A percentile compares a stretch with the other conserved stretches of the same genome.
phyloP scores from a whole-genome alignment of 768 basidiomycete species.

The Lactifluus piperatus region DNA sequence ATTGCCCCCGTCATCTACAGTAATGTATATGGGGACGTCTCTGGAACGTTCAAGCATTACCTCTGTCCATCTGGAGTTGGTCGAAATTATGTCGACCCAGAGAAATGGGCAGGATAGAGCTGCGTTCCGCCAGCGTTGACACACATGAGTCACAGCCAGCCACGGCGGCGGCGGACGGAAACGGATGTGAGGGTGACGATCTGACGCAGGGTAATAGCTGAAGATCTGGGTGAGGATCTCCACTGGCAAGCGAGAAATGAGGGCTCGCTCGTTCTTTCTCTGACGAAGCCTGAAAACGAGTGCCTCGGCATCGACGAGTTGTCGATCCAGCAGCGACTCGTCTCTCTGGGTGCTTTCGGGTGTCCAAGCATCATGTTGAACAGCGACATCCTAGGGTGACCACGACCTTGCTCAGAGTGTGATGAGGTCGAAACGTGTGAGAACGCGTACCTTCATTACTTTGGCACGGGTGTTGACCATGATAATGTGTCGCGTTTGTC shows the following conservation, averaged over 20 bases:
- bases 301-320: slow-evolving; percentile 4
- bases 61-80: slow-evolving; percentile 11
- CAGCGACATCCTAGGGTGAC: slow-evolving; percentile 7
- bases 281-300: slow-evolving; percentile 5
- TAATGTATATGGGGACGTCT: slow-evolving; percentile 14
- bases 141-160: slow-evolving; percentile 16
- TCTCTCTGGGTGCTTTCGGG: not conserved
- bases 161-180: slow-evolving; percentile 9
- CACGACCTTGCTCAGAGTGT: not conserved
- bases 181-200: slow-evolving; percentile 8
- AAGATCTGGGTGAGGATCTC: slow-evolving; percentile 16
- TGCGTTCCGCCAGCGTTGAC: slow-evolving; percentile 15
- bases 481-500: not conserved
- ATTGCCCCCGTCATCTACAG: slow-evolving; percentile 5
- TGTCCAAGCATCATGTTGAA: not conserved
- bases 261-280: slow-evolving; percentile 14
- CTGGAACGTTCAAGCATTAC: slow-evolving; percentile 16
- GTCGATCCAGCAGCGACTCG: slow-evolving; percentile 7
- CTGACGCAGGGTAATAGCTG: slow-evolving; percentile 13
- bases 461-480: not conserved
- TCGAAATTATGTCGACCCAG: slow-evolving; percentile 15
- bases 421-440: not conserved
- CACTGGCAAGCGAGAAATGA: slow-evolving; percentile 12
- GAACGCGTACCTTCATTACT: slow-evolving; percentile 2
- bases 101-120: slow-evolving; percentile 12